Evolutionary conservation across 192 early-diverging fungal genomes (phyloP).

Genomic region (Mycoemilia scoparia): DNA sequence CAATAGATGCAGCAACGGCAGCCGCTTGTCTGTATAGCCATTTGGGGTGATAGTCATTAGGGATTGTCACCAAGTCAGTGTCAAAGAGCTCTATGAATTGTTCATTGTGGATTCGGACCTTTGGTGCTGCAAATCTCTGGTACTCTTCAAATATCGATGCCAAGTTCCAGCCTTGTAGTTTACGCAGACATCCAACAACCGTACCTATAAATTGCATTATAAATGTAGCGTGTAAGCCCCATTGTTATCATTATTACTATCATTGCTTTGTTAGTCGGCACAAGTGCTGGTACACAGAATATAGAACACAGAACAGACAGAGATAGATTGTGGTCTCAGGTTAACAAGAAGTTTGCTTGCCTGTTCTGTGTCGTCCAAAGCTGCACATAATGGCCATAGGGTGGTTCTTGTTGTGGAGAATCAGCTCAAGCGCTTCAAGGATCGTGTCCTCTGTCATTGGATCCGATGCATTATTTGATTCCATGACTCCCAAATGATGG

Average conservation of each 20-base stretch:
- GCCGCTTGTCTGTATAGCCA: too few species aligned
- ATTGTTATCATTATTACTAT: neutral
- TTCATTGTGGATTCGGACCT: conserved; percentile 92
- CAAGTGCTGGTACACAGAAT: neutral
- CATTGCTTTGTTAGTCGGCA: too few species aligned
- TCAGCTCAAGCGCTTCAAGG: conserved; percentile 69
- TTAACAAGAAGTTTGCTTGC: too few species aligned
- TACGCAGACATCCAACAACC: conserved; percentile 92
- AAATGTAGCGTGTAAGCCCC: neutral
- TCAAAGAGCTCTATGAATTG: conserved; percentile 94
- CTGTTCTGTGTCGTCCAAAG: conserved; percentile 88
- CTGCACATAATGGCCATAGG: conserved; percentile 99
- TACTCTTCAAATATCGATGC: conserved; percentile 99
- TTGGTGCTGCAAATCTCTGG: conserved; percentile 83
- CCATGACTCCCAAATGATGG: conserved; percentile 73
- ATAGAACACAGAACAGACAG: neutral
- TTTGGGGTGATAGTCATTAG: conserved; percentile 42
- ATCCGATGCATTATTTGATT: conserved; percentile 83
- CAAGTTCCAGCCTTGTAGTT: conserved; percentile 95
- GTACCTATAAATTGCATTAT: conserved; percentile 70
- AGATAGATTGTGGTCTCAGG: neutral
- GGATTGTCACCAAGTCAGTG: conserved; percentile 78
- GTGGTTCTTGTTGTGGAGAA: conserved; percentile 74
- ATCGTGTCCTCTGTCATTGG: conserved; percentile 96
- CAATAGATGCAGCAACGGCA: too few species aligned